phyloP scores from a whole-genome alignment of 2,329 filamentous ascomycete species.

The Aureobasidium sp. region DNA sequence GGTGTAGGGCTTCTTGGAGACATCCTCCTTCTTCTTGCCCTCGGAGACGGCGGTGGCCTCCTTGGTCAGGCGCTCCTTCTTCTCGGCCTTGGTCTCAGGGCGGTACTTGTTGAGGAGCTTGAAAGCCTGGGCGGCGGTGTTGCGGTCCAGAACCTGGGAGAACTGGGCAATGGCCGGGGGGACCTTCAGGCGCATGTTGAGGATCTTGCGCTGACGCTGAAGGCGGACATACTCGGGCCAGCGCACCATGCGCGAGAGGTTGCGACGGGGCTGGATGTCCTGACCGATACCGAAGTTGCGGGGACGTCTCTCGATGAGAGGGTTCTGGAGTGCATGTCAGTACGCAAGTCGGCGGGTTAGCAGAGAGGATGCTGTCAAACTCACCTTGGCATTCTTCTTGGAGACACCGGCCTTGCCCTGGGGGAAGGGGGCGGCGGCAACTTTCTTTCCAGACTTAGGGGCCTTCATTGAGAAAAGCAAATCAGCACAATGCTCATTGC shows the following conservation, averaged over 20 bases:
- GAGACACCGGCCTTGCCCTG: constrained; percentile 75
- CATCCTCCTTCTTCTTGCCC: constrained; percentile 99
- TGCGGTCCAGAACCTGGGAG: constrained; percentile 92
- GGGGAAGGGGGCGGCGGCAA: constrained; percentile 92
- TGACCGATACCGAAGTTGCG: constrained; percentile 98
- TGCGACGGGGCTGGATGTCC: constrained; percentile 94
- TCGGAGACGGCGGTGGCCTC: constrained; percentile 96
- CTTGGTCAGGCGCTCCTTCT: constrained; percentile 98
- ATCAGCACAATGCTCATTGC: constrained; percentile 81
- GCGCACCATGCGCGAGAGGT: constrained; percentile 97
- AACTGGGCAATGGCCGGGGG: constrained; percentile 96
- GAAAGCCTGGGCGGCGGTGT: constrained; percentile 93
- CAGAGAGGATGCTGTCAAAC: constrained; percentile 30
- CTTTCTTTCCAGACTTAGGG: constrained; percentile 97
- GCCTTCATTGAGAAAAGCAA: constrained; percentile 99
- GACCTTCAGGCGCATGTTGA: constrained; percentile 97
- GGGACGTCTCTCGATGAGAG: constrained; percentile 95
- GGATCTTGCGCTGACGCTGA: constrained; percentile 90
- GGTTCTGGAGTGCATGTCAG: constrained; percentile 58
- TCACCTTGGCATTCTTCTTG: constrained; percentile 96
- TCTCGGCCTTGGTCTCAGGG: constrained; percentile 97
- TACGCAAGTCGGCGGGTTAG: neutral
- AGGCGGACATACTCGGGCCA: constrained; percentile 99
- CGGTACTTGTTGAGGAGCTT: constrained; percentile 99
- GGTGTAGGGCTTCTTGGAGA: constrained; percentile 98